phyloP scores from a whole-genome alignment of 176 grass and related monocot species.

The Bonia amplexicaulis region DNA sequence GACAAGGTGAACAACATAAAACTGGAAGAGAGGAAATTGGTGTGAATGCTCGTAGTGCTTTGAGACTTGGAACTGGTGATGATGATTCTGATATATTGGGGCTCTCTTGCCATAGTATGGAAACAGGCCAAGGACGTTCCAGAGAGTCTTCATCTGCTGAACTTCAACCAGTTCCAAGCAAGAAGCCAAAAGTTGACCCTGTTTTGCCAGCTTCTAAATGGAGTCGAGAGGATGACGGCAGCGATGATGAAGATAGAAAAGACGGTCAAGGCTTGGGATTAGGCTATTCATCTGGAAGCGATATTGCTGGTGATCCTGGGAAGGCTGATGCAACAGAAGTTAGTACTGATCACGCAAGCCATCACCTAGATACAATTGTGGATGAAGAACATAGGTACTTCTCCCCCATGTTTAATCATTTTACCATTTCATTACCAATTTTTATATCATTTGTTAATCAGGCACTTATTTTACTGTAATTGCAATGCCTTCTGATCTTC shows the following conservation, averaged over 20 bases:
- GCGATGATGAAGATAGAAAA: conserved; percentile 62
- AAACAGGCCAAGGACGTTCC: conserved; percentile 13
- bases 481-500: conserved; percentile 15
- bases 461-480: not conserved
- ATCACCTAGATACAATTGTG: conserved; percentile 60
- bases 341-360: conserved; percentile 18
- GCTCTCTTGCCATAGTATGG: conserved; percentile 18
- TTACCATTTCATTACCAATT: conserved; percentile 10
- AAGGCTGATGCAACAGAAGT: conserved; percentile 47
- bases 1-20: conserved; percentile 29
- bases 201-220: conserved; percentile 91
- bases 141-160: conserved; percentile 32
- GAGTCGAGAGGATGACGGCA: conserved; percentile 75
- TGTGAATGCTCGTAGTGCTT: conserved; percentile 26
- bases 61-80: conserved; percentile 28
- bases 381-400: conserved; percentile 82
- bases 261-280: conserved; percentile 57
- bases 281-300: conserved; percentile 97
- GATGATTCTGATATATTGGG: conserved; percentile 27
- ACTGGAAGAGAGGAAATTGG: conserved; percentile 41
- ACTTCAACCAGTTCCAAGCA: conserved; percentile 27
- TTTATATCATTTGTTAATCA: not conserved
- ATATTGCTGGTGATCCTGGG: conserved; percentile 51
- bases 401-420: not conserved
- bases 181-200: conserved; percentile 64